Conservation (phyloP, 2,329 filamentous ascomycete species). For the Thelonectria discophora region DNA sequence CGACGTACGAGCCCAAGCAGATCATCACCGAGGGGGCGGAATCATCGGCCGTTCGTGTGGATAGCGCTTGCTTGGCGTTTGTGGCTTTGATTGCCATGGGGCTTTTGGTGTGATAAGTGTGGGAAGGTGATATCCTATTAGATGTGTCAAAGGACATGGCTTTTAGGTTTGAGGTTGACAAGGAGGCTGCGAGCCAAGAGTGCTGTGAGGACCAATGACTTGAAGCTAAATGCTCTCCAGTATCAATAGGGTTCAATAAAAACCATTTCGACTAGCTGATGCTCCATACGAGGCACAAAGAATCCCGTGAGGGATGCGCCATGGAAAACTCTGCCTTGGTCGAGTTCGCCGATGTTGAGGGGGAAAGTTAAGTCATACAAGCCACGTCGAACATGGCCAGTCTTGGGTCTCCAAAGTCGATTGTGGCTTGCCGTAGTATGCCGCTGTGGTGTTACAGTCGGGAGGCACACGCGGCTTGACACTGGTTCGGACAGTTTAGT, state of each 20-base stretch:
- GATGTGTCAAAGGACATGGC: neutral
- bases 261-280: too few relatives aligned
- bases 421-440: neutral
- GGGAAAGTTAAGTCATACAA: neutral
- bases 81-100: neutral
- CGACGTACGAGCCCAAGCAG: constrained; percentile 52
- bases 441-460: neutral
- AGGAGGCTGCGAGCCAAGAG: neutral
- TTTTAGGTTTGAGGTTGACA: neutral
- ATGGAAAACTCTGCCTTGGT: neutral
- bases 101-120: neutral
- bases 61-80: neutral
- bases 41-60: neutral
- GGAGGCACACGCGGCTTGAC: too few relatives aligned
- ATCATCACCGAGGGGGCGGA: constrained; percentile 16
- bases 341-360: neutral
- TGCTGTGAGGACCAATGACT: neutral
- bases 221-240: too few relatives aligned
- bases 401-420: neutral
- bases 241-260: too few relatives aligned
- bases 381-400: neutral
- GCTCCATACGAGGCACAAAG: neutral
- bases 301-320: neutral
- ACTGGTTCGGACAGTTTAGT: too few relatives aligned
- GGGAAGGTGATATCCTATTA: neutral